Base-by-base conservation (phyloP, 1,284 basidiomycete genomes). In the Trichosporon asahii region DNA sequence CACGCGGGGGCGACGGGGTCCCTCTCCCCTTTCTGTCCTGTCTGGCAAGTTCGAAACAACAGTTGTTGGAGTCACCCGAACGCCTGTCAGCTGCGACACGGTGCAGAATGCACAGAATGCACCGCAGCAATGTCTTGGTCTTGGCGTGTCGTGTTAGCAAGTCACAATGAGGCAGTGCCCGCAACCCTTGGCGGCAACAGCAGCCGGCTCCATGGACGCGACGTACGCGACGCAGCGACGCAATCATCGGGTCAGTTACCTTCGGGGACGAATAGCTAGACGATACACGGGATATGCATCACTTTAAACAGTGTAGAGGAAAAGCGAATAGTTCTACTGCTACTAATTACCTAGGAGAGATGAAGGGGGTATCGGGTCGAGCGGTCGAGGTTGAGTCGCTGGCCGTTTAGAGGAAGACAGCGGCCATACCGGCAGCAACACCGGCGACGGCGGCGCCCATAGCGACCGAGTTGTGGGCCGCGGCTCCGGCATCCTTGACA, bases 361-460 rank as follows among this genome's bases (percentile, higher is more conserved):
- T 29, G 63, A 33, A 60, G 33, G 25, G 46, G 29, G 15, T 15
- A 27, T 31, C 31, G 21, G 53, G 65, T 5, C 27, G 11, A 14
- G 29, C 44, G 65, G 7, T 18, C 23, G 64, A 57, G 5, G 55
- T 18, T 18, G 37, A 35, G 33, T 55, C 31, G 53, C 15, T 12
- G 29, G 27, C 15, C 12, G 57, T 63, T 69, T 72, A 72, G 57
- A 69, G 9, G 14, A 69, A 18, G 64, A 69, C 23, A 55, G 71
- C 68, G 21, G 55, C 66, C 46, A 67, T 66, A 29, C 66, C 71
- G 37, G 55, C 53, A 40, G 64, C 69, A 29, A 71, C 65, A 21
- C 68, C 76, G 29, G 67, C 65, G 31, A 66, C 68, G 23, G 65
- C 71, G 49, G 65, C 66, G 60, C 53, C 55, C 12, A 65, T 55